Percentiles rank a stretch among this genome's conserved stretches.
phyloP scores from a whole-genome alignment of 2,329 filamentous ascomycete genomes.

The Xylaria sp. region DNA sequence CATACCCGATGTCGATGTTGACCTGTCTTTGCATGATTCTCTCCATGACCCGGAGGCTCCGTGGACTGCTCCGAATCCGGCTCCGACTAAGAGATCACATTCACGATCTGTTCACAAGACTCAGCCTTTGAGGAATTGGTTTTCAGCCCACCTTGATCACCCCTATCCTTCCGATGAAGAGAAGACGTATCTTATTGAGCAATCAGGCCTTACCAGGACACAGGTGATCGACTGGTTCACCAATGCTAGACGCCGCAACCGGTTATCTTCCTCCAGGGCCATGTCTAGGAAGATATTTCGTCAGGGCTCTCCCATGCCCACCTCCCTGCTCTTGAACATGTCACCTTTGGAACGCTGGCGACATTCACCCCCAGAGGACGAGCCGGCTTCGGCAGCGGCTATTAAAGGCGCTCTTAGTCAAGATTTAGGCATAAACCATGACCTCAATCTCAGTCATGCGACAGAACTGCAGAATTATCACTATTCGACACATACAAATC shows the following conservation, averaged over 20 bases:
- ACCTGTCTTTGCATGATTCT: not conserved
- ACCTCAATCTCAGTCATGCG: slow-evolving; percentile 33
- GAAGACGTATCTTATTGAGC: slow-evolving; percentile 52
- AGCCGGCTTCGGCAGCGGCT: slow-evolving; percentile 53
- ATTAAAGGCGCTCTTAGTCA: slow-evolving; percentile 48
- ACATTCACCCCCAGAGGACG: slow-evolving; percentile 57
- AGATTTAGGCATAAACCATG: slow-evolving; percentile 39
- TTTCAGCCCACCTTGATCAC: slow-evolving; percentile 55
- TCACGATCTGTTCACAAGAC: slow-evolving; percentile 58
- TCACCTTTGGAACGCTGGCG: slow-evolving; percentile 60
- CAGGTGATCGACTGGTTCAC: slow-evolving; percentile 63
- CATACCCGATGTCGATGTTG: slow-evolving; percentile 52
- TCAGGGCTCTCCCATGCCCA: slow-evolving; percentile 58
- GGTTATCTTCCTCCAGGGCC: slow-evolving; percentile 47
- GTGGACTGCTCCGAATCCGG: not conserved
- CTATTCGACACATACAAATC: not conserved
- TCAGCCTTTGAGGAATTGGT: slow-evolving; percentile 58
- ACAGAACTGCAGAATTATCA: not conserved
- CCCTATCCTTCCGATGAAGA: slow-evolving; percentile 62
- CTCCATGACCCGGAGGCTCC: not conserved
- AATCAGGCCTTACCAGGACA: slow-evolving; percentile 58
- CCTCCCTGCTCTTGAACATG: slow-evolving; percentile 52
- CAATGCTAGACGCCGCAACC: slow-evolving; percentile 60
- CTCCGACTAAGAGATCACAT: slow-evolving; percentile 49
- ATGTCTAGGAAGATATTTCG: slow-evolving; percentile 47